Evolutionary conservation across 768 basidiomycete genomes (phyloP).

Genomic region (Tylopilus felleus): DNA sequence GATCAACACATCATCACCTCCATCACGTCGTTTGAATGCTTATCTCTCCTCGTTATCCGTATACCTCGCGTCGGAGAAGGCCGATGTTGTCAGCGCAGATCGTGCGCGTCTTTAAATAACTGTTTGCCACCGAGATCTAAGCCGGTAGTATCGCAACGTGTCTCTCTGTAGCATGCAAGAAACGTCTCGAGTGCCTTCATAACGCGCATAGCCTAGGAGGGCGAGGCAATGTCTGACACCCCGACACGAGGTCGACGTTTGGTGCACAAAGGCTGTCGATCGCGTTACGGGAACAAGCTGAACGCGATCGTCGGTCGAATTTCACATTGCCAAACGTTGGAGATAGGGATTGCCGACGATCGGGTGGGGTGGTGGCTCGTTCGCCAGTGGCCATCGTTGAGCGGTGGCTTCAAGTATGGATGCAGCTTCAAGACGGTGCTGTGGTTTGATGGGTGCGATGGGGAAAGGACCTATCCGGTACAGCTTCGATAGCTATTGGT

Average conservation of each 20-base stretch:
- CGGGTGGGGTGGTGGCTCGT: neutral
- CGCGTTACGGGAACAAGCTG: too few relatives aligned
- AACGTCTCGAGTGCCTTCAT: too few relatives aligned
- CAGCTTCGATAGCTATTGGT: neutral
- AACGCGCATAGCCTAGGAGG: too few relatives aligned
- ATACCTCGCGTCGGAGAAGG: too few relatives aligned
- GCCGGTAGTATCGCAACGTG: too few relatives aligned
- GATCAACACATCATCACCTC: neutral
- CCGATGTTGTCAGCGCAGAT: too few relatives aligned
- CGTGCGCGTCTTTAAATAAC: neutral
- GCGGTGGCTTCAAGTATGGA: neutral
- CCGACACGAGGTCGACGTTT: too few relatives aligned
- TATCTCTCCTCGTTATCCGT: neutral
- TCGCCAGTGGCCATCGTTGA: neutral
- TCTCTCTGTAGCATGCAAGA: too few relatives aligned
- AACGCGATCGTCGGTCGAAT: neutral
- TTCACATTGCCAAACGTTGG: neutral
- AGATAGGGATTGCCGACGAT: neutral
- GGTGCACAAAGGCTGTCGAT: too few relatives aligned
- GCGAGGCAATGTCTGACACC: too few relatives aligned
- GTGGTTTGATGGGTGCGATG: neutral
- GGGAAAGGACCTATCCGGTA: neutral
- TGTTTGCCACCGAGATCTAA: neutral
- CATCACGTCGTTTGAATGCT: neutral
- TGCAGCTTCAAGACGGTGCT: neutral